phyloP scores from a whole-genome alignment of 208 protist genomes.

The Trypanosoma rangeli region DNA sequence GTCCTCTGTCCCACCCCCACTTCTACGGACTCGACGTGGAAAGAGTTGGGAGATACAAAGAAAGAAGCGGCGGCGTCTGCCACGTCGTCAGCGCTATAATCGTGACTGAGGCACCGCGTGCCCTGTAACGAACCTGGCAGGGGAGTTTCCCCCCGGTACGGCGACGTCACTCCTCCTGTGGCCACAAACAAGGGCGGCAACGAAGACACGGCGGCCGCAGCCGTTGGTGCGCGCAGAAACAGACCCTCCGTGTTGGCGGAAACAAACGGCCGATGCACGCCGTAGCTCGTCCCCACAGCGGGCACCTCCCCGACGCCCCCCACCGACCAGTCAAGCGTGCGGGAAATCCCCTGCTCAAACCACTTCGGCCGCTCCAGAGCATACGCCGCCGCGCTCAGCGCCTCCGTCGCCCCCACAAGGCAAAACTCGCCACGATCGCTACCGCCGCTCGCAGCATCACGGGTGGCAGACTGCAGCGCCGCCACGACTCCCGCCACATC shows the following conservation, averaged over 20 bases:
- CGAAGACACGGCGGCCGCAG: not conserved
- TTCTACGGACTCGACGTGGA: too few relatives aligned
- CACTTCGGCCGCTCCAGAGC: conserved; percentile 17
- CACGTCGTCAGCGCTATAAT: conserved; percentile 13
- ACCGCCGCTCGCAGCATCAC: not conserved
- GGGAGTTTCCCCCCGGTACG: not conserved
- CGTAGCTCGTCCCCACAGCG: not conserved
- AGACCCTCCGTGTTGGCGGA: not conserved
- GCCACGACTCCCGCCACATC: conserved; percentile 3
- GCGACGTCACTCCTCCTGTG: not conserved
- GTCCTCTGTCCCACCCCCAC: not conserved
- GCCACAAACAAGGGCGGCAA: not conserved
- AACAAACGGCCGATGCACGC: conserved; percentile 4
- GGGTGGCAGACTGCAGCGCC: conserved; percentile 1
- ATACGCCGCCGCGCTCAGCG: conserved; percentile 1
- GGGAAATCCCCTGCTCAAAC: conserved; percentile 4
- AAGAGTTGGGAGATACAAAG: not conserved
- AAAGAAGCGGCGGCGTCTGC: not conserved
- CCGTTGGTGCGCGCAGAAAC: not conserved
- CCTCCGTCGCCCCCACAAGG: conserved; percentile 7
- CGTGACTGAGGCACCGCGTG: not conserved
- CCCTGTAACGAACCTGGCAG: not conserved
- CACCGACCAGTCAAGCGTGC: conserved; percentile 4
- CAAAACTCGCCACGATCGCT: not conserved
- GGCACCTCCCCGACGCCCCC: conserved; percentile 12